Conservation (phyloP, 148 eudicot genomes). For the Rhododendron henanense region DNA sequence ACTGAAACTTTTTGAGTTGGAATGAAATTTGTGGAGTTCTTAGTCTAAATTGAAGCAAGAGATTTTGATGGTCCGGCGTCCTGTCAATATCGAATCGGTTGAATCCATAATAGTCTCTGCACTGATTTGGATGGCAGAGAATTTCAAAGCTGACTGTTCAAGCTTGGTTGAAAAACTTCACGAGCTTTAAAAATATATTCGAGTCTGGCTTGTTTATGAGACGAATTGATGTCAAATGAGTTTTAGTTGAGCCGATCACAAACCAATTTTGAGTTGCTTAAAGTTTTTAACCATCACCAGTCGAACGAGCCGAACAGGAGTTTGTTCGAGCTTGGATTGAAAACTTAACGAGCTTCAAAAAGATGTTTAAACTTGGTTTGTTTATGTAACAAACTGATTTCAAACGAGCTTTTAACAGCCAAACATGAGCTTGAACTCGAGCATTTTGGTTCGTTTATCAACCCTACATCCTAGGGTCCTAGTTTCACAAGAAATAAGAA, state of each 20-base stretch:
- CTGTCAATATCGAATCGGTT: not conserved
- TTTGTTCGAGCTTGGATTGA: not conserved
- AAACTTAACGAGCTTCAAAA: too few relatives aligned
- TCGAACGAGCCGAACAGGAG: not conserved
- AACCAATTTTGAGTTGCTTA: not conserved
- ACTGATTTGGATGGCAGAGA: not conserved
- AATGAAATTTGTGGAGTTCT: not conserved
- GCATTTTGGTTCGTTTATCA: not conserved
- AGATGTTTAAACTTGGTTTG: not conserved
- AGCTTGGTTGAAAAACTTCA: not conserved
- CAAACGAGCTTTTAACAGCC: not conserved
- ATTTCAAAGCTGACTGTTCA: not conserved
- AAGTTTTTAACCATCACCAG: too few relatives aligned
- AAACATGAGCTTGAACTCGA: not conserved
- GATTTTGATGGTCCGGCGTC: not conserved
- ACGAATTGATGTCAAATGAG: not conserved
- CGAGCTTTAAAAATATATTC: too few relatives aligned
- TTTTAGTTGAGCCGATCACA: not conserved
- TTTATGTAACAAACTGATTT: not conserved
- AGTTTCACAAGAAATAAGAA: not conserved
- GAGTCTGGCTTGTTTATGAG: too few relatives aligned
- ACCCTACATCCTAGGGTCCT: not conserved
- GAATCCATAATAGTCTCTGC: not conserved
- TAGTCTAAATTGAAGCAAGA: not conserved
- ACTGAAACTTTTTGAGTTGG: not conserved